Conservation (phyloP, 768 basidiomycete genomes). For the Suillus fuscotomentosus region DNA sequence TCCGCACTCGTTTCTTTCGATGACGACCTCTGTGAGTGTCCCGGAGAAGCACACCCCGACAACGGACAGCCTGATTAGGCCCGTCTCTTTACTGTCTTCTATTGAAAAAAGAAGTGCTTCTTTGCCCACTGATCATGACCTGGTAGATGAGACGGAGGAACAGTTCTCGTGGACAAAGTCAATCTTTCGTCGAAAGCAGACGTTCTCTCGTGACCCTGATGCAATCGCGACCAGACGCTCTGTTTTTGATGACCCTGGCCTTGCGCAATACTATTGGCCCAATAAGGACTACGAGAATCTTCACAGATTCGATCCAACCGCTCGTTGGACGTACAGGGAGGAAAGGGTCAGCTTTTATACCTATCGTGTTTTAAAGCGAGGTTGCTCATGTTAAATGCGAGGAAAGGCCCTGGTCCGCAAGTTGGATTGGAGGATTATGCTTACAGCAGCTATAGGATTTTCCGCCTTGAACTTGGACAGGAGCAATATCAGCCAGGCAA, state of each 20-base stretch:
- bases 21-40: background rate
- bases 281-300: constrained; percentile 52
- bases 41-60: background rate
- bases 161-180: constrained; percentile 5
- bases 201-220: constrained; percentile 24
- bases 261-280: constrained; percentile 45
- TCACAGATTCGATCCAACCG: constrained; percentile 53
- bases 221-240: constrained; percentile 47
- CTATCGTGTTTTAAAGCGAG: background rate
- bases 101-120: background rate
- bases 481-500: constrained; percentile 54
- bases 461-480: constrained; percentile 56
- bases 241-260: constrained; percentile 49
- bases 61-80: background rate
- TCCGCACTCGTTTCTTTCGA: background rate
- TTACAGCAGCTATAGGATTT: constrained; percentile 55
- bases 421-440: constrained; percentile 62
- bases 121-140: constrained; percentile 1
- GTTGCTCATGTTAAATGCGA: background rate
- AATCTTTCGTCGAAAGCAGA: constrained; percentile 8
- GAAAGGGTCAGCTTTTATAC: constrained; percentile 36
- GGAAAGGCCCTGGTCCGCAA: constrained; percentile 47
- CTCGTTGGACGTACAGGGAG: constrained; percentile 62
- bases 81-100: background rate
- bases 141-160: constrained; percentile 11